These are phyloP conservation scores for Lentinus brumalis DNA, from an alignment of 768 basidiomycete species.

Conservation along the genomic window DNA sequence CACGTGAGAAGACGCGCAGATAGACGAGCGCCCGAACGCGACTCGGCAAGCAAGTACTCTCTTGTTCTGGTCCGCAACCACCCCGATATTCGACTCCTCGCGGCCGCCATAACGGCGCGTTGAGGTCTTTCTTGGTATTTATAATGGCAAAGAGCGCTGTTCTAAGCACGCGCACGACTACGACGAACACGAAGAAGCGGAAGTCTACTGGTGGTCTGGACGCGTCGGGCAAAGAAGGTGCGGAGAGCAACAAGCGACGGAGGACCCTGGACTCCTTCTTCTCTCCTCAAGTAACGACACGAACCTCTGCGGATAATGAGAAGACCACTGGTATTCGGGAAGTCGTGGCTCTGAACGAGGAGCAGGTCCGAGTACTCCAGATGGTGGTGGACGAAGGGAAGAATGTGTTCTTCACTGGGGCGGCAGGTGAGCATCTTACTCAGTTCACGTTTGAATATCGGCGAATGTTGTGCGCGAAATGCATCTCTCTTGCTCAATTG, in stretches of 20 bases:
- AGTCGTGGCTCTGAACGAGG: slow-evolving; percentile 49
- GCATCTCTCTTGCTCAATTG: too few species aligned
- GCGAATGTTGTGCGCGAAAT: too few species aligned
- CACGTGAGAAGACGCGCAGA: slow-evolving; percentile 16
- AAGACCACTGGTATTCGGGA: slow-evolving; percentile 16
- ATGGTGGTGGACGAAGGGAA: slow-evolving; percentile 58
- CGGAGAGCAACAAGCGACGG: slow-evolving; percentile 30
- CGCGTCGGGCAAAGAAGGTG: slow-evolving; percentile 1
- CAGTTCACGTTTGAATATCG: background rate
- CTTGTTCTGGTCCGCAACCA: background rate
- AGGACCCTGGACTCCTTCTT: slow-evolving; percentile 39
- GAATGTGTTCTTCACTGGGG: slow-evolving; percentile 69
- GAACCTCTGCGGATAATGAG: slow-evolving; percentile 15
- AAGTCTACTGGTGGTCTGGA: slow-evolving; percentile 31
- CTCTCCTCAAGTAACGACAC: slow-evolving; percentile 28
- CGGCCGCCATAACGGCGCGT: background rate
- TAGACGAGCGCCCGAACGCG: slow-evolving; percentile 4
- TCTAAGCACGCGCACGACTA: background rate
- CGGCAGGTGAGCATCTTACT: slow-evolving; percentile 51
- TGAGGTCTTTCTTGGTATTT: background rate
- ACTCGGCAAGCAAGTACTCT: background rate
- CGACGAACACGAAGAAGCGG: slow-evolving; percentile 31
- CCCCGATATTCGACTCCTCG: background rate
- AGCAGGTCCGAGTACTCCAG: slow-evolving; percentile 53
- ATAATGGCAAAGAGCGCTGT: slow-evolving; percentile 18